phyloP scores from a whole-genome alignment of 768 basidiomycete species.

The Austroboletus eburneus region DNA sequence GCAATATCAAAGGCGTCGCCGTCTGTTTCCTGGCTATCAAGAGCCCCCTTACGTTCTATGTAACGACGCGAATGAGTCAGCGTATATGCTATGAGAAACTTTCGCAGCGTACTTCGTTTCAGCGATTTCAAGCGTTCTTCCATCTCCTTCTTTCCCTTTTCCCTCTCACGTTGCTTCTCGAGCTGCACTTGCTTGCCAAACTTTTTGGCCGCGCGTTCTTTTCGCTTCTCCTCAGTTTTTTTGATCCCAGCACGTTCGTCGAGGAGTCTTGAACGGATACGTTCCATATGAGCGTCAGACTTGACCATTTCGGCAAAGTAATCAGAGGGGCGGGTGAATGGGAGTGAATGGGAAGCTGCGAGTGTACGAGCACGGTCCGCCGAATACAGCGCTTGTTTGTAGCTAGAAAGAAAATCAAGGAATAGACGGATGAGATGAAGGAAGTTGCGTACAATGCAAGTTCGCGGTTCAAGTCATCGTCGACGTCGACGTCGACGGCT shows the following conservation, averaged over 20 bases:
- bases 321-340: slow-evolving; percentile 88
- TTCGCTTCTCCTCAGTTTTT: slow-evolving; percentile 85
- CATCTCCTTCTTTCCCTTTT: slow-evolving; percentile 88
- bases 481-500: slow-evolving; percentile 68
- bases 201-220: slow-evolving; percentile 94
- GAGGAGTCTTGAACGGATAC: slow-evolving; percentile 83
- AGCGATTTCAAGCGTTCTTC: slow-evolving; percentile 80
- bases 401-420: slow-evolving; percentile 46
- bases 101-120: slow-evolving; percentile 66
- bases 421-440: neutral
- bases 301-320: slow-evolving; percentile 99
- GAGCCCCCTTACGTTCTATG: slow-evolving; percentile 78
- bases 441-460: slow-evolving; percentile 75
- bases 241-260: slow-evolving; percentile 89
- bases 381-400: slow-evolving; percentile 89
- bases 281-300: slow-evolving; percentile 95
- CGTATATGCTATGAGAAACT: neutral
- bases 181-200: slow-evolving; percentile 97
- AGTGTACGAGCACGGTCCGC: slow-evolving; percentile 72
- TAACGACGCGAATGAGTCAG: slow-evolving; percentile 2
- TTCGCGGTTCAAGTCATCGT: slow-evolving; percentile 92
- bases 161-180: slow-evolving; percentile 89
- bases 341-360: slow-evolving; percentile 73
- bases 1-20: slow-evolving; percentile 78
- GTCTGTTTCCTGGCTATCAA: slow-evolving; percentile 58